Base-by-base conservation (phyloP, 192 early-diverging fungal species). In the Gaertneriomyces semiglobifer region DNA sequence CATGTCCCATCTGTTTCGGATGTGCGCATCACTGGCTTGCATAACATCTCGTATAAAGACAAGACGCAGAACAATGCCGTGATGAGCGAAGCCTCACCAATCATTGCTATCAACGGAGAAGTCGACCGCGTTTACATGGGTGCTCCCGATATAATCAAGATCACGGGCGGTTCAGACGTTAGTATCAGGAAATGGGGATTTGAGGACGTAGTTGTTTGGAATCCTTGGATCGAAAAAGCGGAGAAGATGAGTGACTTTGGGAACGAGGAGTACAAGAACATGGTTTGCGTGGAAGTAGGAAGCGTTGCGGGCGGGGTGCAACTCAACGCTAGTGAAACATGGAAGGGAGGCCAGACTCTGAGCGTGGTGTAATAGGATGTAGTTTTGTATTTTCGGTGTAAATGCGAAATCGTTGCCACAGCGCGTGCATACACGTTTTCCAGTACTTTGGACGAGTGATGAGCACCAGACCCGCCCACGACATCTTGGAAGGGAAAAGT, bases 141-240 rank as follows among this genome's bases (percentile, higher is more conserved):
- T 66, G 88, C 91, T 25, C 69, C 77, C 4, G 81, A 77, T 8
- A 58, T 70, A 10, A 59, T 58, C 6, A 47, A 75, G 39, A 53
- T 60, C 4, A 44, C 76, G 41, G 39, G 53, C 6, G 65, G 60
- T 4, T 65, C 60, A 8, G 63, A 59, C 11, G 19, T 73, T 39
- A 74, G 71, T 9, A 53, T 58, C 20, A 77, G 71, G 6, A 44
- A 18, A 7, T 60, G 65, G 10, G 51, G 75, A 53, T 41, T 40
- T 19, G 75, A 75, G 55, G 53, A 8, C 7, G 44, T 50, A 70
- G 91, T 96, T 44, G 88, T 96, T 39, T 98, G 96, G 96, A 98
- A 98, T 66, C 93, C 93, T 6, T 98, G 96, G 96, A 80, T 81
- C 12, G 91, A 91, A 43, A 95, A 93, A 78, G 89, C 96, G 9